phyloP scores from a whole-genome alignment of 1,284 basidiomycete species.

The Ustilago esculenta region DNA sequence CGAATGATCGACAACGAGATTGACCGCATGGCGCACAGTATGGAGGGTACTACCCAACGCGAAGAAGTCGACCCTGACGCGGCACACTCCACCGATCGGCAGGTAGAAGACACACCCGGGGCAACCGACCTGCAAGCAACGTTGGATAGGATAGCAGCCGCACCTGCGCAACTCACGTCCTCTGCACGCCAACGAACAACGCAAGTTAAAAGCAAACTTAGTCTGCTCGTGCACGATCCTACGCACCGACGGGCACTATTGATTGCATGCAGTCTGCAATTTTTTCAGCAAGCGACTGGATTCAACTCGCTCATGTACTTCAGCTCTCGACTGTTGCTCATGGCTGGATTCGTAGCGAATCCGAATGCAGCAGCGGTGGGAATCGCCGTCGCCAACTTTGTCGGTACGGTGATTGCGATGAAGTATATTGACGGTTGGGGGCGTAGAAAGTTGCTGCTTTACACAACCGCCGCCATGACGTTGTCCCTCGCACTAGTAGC shows the following conservation, averaged over 20 bases:
- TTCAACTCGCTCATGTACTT: slow-evolving; percentile 54
- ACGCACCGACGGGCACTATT: slow-evolving; percentile 43
- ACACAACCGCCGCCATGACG: slow-evolving; percentile 46
- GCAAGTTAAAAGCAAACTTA: slow-evolving; percentile 35
- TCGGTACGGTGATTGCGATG: slow-evolving; percentile 53
- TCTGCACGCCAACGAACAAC: slow-evolving; percentile 10
- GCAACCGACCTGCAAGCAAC: slow-evolving; percentile 5
- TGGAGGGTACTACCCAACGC: slow-evolving; percentile 25
- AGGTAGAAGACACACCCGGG: background rate
- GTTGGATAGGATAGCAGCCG: slow-evolving; percentile 8
- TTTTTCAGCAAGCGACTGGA: slow-evolving; percentile 47
- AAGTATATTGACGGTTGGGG: slow-evolving; percentile 53
- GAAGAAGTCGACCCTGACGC: slow-evolving; percentile 20
- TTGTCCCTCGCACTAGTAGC: slow-evolving; percentile 47
- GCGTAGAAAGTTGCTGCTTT: slow-evolving; percentile 50
- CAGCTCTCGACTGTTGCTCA: slow-evolving; percentile 43
- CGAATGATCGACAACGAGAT: slow-evolving; percentile 46
- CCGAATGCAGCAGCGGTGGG: slow-evolving; percentile 55
- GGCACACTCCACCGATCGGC: background rate
- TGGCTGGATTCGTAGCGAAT: slow-evolving; percentile 56
- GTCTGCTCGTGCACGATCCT: slow-evolving; percentile 29
- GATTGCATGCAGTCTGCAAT: slow-evolving; percentile 50
- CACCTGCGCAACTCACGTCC: slow-evolving; percentile 19
- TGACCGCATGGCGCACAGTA: slow-evolving; percentile 39
- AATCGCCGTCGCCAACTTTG: slow-evolving; percentile 56